A percentile compares a stretch with the other conserved stretches of the same genome.
These are phyloP conservation scores for Suillus subaureus DNA, from an alignment of 768 basidiomycete species.

Conservation along the genomic window DNA sequence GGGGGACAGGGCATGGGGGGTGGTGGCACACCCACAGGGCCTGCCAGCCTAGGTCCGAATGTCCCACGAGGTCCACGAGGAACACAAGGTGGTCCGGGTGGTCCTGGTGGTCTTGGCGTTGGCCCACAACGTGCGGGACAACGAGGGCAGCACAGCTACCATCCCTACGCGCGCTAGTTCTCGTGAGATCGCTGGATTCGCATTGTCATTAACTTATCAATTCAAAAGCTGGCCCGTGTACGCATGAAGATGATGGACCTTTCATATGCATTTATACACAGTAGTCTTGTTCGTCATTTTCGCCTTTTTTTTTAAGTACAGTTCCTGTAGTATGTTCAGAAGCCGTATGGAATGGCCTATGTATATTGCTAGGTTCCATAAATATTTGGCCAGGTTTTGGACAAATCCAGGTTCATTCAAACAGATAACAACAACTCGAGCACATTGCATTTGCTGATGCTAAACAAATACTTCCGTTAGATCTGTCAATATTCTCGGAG, in stretches of 20 bases:
- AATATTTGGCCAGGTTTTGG: not conserved
- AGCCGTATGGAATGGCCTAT: not conserved
- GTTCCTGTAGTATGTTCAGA: conserved; percentile 6
- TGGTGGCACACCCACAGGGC: conserved; percentile 35
- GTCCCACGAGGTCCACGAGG: conserved; percentile 70
- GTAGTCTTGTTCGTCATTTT: conserved; percentile 3
- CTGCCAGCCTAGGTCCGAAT: conserved; percentile 53
- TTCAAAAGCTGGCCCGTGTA: conserved; percentile 8
- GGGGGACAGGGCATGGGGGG: conserved; percentile 43
- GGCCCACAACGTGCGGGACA: conserved; percentile 74
- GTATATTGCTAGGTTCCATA: no score
- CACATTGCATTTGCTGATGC: not conserved
- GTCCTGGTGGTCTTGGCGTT: conserved; percentile 50
- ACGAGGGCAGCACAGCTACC: conserved; percentile 80
- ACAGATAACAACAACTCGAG: not conserved
- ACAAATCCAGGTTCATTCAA: not conserved
- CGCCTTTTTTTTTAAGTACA: not conserved
- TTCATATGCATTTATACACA: conserved; percentile 12
- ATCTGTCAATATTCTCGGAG: not conserved
- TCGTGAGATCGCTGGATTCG: conserved; percentile 16
- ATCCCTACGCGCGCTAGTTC: conserved; percentile 73
- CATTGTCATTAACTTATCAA: conserved; percentile 12
- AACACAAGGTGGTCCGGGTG: conserved; percentile 53
- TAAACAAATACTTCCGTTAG: not conserved
- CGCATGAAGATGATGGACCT: conserved; percentile 3